phyloP scores from a whole-genome alignment of 148 eudicot genomes.

The Rhododendron kiyosumense region DNA sequence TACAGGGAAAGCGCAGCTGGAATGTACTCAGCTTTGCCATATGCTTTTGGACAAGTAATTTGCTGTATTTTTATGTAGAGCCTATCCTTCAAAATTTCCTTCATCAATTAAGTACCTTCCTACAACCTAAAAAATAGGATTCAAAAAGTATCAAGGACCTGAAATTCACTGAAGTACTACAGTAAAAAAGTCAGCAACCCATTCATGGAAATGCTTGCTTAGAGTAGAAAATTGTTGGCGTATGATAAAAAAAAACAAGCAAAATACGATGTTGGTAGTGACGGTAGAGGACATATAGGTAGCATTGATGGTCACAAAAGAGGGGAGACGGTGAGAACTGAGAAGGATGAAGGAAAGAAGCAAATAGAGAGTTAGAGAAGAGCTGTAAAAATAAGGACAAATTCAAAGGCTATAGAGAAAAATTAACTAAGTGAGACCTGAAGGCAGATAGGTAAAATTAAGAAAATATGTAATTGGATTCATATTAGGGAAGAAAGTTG shows the following conservation, averaged over 20 bases:
- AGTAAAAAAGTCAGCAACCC: not conserved
- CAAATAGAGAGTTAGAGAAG: no score
- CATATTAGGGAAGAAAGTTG: not conserved
- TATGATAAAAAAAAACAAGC: not conserved
- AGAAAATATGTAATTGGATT: not conserved
- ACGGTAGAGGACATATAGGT: not conserved
- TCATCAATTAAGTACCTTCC: not conserved
- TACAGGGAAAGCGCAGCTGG: slow-evolving; percentile 72
- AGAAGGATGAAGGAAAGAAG: not conserved
- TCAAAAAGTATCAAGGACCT: not conserved
- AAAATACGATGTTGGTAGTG: not conserved
- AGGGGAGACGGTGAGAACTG: not conserved
- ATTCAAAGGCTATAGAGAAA: no score
- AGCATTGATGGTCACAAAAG: not conserved
- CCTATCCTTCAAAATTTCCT: not conserved
- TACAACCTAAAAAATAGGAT: not conserved
- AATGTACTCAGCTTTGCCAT: slow-evolving; percentile 68
- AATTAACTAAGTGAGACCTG: not conserved
- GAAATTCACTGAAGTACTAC: not conserved
- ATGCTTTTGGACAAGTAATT: slow-evolving; percentile 61
- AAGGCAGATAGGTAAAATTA: not conserved
- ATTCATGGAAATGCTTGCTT: not conserved
- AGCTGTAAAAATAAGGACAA: no score
- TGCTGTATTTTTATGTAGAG: not conserved
- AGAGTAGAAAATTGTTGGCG: not conserved